A percentile compares a stretch with the other conserved stretches of the same genome.
These are phyloP conservation scores for Sarcomyxa edulis DNA, from an alignment of 768 basidiomycete species.

Conservation along the genomic window DNA sequence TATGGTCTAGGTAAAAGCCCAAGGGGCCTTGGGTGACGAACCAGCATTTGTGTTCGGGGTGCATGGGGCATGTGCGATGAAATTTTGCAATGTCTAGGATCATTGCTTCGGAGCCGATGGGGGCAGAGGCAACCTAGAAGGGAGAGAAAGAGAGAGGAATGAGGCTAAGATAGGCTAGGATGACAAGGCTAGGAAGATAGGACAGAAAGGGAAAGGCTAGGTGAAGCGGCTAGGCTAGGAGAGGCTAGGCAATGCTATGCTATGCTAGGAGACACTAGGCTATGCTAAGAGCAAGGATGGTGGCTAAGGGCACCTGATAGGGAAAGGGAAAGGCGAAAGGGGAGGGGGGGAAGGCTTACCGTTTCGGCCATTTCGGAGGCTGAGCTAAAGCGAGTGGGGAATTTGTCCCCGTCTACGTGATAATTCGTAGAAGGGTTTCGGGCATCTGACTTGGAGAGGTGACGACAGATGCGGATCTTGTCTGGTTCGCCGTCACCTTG, in stretches of 20 bases:
- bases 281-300: no score
- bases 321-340: background rate
- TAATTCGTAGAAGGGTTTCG: conserved; percentile 8
- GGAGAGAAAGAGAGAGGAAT: background rate
- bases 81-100: conserved; percentile 16
- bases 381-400: conserved; percentile 11
- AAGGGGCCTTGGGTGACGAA: conserved; percentile 10
- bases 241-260: no score
- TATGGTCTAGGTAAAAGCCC: conserved; percentile 16
- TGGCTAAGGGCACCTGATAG: no score
- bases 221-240: no score
- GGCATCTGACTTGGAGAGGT: conserved; percentile 11
- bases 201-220: no score
- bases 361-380: conserved; percentile 10
- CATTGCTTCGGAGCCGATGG: conserved; percentile 15
- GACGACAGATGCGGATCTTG: conserved; percentile 12
- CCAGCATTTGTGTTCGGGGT: conserved; percentile 10
- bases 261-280: no score
- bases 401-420: conserved; percentile 10
- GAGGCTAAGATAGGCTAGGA: conserved; percentile 1
- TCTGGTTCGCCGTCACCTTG: conserved; percentile 11
- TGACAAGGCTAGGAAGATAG: no score
- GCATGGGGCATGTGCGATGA: conserved; percentile 11
- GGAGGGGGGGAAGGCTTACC: conserved; percentile 11
- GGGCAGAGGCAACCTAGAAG: conserved; percentile 14